These are phyloP conservation scores for Epichloe glyceriae DNA, from an alignment of 2,329 filamentous ascomycete genomes.

Conservation along the genomic window DNA sequence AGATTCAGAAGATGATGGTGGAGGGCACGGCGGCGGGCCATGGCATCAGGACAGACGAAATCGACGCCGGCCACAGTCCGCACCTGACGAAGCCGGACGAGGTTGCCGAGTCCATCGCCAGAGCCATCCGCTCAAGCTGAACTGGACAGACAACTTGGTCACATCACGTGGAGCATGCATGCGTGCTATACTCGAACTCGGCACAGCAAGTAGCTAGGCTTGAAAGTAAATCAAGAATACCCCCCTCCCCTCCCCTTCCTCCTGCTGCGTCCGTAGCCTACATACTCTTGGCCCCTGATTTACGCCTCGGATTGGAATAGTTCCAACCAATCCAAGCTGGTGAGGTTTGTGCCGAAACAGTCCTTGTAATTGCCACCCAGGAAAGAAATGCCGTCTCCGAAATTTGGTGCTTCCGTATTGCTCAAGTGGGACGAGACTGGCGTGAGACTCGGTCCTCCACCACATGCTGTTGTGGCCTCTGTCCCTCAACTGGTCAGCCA, in stretches of 20 bases:
- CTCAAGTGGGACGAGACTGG: neutral
- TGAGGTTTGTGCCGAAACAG: neutral
- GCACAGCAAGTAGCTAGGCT: neutral
- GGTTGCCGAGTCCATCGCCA: neutral
- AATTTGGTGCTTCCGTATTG: neutral
- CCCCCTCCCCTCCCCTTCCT: too few relatives aligned
- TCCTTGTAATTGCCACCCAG: neutral
- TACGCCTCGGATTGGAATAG: neutral
- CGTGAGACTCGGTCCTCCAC: neutral
- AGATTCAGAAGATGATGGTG: neutral
- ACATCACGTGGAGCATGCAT: neutral
- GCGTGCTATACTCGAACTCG: neutral
- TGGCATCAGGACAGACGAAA: neutral
- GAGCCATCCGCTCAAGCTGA: neutral
- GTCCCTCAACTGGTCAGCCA: neutral
- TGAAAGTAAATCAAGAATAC: neutral
- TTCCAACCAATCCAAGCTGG: constrained; percentile 1
- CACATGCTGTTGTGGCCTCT: neutral
- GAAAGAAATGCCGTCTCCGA: neutral
- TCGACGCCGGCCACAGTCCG: neutral
- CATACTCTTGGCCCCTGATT: neutral
- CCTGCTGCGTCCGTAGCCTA: neutral
- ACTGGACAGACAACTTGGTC: neutral
- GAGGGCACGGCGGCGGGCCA: neutral
- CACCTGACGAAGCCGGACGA: neutral